Percentiles rank a stretch among this genome's conserved stretches.
phyloP scores from a whole-genome alignment of 2,329 filamentous ascomycete genomes.

The Hypoxylon sp. region DNA sequence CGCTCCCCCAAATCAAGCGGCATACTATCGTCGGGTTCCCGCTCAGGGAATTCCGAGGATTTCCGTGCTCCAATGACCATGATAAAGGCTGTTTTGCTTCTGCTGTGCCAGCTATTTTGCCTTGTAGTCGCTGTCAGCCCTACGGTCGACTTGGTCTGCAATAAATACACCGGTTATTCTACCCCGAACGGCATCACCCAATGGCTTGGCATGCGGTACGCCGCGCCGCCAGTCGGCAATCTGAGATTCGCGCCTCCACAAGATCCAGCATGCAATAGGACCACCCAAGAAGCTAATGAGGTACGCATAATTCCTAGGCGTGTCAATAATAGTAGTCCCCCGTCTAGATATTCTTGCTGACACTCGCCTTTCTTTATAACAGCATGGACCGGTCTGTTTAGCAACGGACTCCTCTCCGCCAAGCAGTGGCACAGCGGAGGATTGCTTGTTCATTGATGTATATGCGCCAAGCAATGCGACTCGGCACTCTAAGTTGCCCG shows the following conservation, averaged over 20 bases:
- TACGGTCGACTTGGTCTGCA: slow-evolving; percentile 74
- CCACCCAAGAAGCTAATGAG: slow-evolving; percentile 65
- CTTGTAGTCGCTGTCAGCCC: slow-evolving; percentile 44
- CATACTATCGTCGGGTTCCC: slow-evolving; percentile 20
- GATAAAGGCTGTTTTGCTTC: slow-evolving; percentile 35
- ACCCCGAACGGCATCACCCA: slow-evolving; percentile 70
- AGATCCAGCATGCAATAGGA: slow-evolving; percentile 65
- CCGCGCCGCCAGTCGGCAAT: slow-evolving; percentile 73
- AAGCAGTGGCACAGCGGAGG: slow-evolving; percentile 59
- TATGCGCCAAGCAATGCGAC: slow-evolving; percentile 69
- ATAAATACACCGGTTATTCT: slow-evolving; percentile 70
- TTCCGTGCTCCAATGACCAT: slow-evolving; percentile 29
- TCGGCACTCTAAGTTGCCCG: slow-evolving; percentile 67
- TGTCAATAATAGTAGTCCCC: not conserved
- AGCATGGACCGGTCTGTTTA: slow-evolving; percentile 49
- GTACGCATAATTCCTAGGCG: slow-evolving; percentile 53
- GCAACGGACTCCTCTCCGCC: slow-evolving; percentile 39
- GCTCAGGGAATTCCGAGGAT: slow-evolving; percentile 31
- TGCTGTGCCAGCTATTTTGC: slow-evolving; percentile 41
- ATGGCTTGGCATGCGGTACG: slow-evolving; percentile 83
- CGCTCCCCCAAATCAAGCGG: slow-evolving; percentile 16
- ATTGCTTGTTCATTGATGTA: slow-evolving; percentile 77
- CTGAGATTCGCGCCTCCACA: slow-evolving; percentile 76
- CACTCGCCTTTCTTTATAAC: slow-evolving; percentile 8
- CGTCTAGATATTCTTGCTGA: slow-evolving; percentile 9